Evolutionary conservation across 257 asterid species (phyloP), one percentile per base, ranked within the genome.

Genomic region (Handroanthus guayacan): DNA sequence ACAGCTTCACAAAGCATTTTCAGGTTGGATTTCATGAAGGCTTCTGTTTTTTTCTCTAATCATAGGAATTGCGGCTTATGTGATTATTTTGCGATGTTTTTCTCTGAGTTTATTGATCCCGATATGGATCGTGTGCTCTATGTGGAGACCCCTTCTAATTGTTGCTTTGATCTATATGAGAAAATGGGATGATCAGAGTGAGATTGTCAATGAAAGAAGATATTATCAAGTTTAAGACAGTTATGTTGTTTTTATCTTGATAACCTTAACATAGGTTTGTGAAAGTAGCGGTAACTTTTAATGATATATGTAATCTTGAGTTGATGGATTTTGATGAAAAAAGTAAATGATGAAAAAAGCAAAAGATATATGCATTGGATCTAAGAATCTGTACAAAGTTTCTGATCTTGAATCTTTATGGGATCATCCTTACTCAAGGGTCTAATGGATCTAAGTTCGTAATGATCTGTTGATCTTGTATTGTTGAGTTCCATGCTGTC

Each of bases 1-100:
- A 58, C 96, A 92, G 64, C 96, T 92, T 81, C 90, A 75, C 83
- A 82, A 91, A 83, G 97, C 97, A 38, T 92, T 92, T 75, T 79
- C 82, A 81, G 97, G 97, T 91, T 11, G n/a, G 68, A 20, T 25
- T 39, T 71, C n/a, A 25, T 48, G 2, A 9, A n/a, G 70, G 57
- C 9, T 83, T 72, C 9, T 62, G 48, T 1, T 4, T 62, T 72
- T 5, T 52, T 47, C 17, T 6, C 13, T 8, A 36, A 17, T 17
- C 13, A 4, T 18, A 41, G 18, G 54, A 52, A 34, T 12, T 52
- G 39, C 16, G 13, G 18, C 9, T 51, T 3, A 34, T 34, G 50
- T 57, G 16, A 34, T 36, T 52, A 3, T 48, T 47, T 58, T 58
- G 9, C 31, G 2, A 6, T 20, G 64, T 58, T 58, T 34, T 69